Conservation (phyloP, 495 filamentous ascomycete species). For the Aspergillus conjunctus region DNA sequence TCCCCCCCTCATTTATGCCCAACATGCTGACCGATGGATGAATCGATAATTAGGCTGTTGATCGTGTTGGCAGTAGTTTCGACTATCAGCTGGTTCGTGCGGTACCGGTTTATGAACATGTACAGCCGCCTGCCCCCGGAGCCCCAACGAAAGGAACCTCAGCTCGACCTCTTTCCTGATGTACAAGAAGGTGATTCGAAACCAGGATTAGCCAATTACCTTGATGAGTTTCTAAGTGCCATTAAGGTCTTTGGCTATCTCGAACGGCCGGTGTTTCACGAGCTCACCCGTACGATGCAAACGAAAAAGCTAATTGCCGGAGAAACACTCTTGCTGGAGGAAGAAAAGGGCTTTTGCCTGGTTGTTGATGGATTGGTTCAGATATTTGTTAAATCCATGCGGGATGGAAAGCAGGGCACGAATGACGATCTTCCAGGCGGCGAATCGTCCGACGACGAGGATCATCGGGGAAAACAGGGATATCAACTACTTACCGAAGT, state of each 20-base stretch:
- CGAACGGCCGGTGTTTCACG: constrained; percentile 94
- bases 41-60: constrained; percentile 60
- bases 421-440: constrained; percentile 29
- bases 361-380: constrained; percentile 97
- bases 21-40: constrained; percentile 14
- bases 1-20: background rate
- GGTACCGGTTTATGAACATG: constrained; percentile 93
- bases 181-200: constrained; percentile 87
- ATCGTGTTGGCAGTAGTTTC: constrained; percentile 76
- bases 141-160: constrained; percentile 92
- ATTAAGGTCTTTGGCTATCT: constrained; percentile 99
- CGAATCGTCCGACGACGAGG: constrained; percentile 66
- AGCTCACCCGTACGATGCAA: constrained; percentile 97
- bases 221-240: constrained; percentile 97
- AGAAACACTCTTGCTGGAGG: constrained; percentile 90
- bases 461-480: constrained; percentile 64
- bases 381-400: constrained; percentile 93
- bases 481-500: constrained; percentile 97
- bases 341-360: constrained; percentile 96
- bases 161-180: constrained; percentile 93
- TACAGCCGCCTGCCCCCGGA: constrained; percentile 91
- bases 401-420: constrained; percentile 48
- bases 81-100: constrained; percentile 85
- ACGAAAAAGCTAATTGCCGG: constrained; percentile 94
- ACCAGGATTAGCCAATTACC: constrained; percentile 86